Evolutionary conservation across 2,329 filamentous ascomycete species (phyloP).

Genomic region (Paecilomyces sp.): DNA sequence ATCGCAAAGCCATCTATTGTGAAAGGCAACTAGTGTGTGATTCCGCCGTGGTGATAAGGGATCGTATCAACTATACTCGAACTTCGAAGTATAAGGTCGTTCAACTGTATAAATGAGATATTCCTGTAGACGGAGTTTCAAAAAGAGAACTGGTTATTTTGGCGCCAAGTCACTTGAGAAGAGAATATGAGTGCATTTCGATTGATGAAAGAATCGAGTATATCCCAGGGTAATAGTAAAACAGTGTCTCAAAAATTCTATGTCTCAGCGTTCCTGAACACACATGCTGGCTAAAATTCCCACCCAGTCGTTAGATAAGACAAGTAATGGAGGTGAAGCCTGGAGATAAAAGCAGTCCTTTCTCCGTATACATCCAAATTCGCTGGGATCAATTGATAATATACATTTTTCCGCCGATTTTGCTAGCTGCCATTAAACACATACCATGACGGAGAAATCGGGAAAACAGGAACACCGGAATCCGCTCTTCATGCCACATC

Average conservation of each 20-base stretch:
- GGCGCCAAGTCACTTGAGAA: background rate
- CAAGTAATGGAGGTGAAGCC: background rate
- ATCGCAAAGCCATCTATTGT: background rate
- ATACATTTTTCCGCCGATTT: constrained; percentile 1
- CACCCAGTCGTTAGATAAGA: background rate
- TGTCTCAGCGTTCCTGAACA: background rate
- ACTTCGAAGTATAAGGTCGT: background rate
- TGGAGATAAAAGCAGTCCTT: background rate
- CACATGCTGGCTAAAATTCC: background rate
- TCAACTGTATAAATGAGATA: background rate
- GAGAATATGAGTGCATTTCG: background rate
- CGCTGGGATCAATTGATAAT: background rate
- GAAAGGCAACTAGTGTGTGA: background rate
- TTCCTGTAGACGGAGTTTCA: background rate
- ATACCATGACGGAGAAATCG: background rate
- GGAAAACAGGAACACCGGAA: background rate
- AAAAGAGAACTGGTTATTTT: background rate
- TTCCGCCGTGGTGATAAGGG: background rate
- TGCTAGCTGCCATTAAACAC: background rate
- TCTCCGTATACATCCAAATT: background rate
- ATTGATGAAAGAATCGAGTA: background rate
- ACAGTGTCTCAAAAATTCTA: background rate
- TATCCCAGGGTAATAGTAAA: constrained; percentile 1
- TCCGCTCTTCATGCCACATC: background rate
- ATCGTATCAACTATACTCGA: background rate